Evolutionary conservation across 352 stramenopile species (phyloP).

Genomic region (Pythium rishiriense): DNA sequence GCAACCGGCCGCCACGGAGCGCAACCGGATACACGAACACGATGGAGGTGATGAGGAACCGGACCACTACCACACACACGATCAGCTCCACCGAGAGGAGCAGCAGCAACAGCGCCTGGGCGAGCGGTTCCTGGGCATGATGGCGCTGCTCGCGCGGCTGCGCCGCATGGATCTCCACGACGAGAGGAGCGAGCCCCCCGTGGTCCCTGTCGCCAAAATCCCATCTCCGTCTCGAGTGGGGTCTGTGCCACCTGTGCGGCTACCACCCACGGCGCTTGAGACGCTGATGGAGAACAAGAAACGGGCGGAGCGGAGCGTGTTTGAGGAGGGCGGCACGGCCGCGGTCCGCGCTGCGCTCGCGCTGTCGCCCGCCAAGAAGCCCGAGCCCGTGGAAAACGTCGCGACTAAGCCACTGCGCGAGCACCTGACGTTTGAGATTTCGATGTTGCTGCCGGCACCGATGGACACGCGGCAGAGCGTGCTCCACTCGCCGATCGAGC

Average conservation of each 20-base stretch:
- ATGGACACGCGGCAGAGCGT: slow-evolving; percentile 50
- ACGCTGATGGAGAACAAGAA: slow-evolving; percentile 6
- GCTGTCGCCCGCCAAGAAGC: slow-evolving; percentile 15
- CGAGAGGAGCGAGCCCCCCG: not conserved
- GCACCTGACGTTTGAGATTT: slow-evolving; percentile 66
- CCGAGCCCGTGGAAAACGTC: slow-evolving; percentile 35
- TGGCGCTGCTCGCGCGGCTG: slow-evolving; percentile 52
- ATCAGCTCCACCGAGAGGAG: slow-evolving; percentile 6
- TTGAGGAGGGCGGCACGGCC: not conserved
- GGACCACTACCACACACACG: not conserved
- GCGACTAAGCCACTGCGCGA: slow-evolving; percentile 38
- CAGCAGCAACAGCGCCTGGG: slow-evolving; percentile 43
- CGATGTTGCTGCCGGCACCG: slow-evolving; percentile 52
- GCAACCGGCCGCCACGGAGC: not conserved
- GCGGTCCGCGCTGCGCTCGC: not conserved
- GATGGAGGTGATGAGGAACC: not conserved
- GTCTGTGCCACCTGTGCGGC: too few species aligned
- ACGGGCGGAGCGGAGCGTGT: not conserved
- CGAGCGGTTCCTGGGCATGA: slow-evolving; percentile 58
- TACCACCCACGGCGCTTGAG: not conserved
- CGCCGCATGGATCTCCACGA: slow-evolving; percentile 29
- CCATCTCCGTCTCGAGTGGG: too few species aligned
- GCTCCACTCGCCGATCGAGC: slow-evolving; percentile 50
- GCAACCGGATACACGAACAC: not conserved
- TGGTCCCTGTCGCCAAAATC: too few species aligned